Percentiles rank a stretch among this genome's conserved stretches.
phyloP scores from a whole-genome alignment of 345 rosid species.

The Linum lewisii region DNA sequence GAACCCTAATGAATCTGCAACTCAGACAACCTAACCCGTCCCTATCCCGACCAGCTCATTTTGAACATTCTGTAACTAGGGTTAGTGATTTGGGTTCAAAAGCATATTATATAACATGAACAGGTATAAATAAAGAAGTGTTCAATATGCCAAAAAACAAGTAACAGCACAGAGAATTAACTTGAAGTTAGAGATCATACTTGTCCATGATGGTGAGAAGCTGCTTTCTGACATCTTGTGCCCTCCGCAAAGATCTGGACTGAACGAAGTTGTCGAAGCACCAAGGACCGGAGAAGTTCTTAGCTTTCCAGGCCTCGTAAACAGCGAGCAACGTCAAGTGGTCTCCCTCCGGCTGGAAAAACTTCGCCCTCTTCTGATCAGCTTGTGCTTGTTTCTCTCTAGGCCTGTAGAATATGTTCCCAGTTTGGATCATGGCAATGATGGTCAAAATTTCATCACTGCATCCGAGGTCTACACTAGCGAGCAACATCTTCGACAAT shows the following conservation, averaged over 20 bases:
- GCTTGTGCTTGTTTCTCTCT: slow-evolving; percentile 94
- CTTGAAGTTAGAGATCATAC: slow-evolving; percentile 26
- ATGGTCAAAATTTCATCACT: slow-evolving; percentile 89
- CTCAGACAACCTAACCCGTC: background rate
- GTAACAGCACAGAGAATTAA: background rate
- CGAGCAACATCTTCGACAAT: slow-evolving; percentile 81
- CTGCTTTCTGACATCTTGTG: slow-evolving; percentile 82
- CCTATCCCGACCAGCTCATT: background rate
- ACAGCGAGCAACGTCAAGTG: slow-evolving; percentile 90
- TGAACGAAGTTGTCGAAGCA: slow-evolving; percentile 86
- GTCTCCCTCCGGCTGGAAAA: slow-evolving; percentile 88
- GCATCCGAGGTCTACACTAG: slow-evolving; percentile 92
- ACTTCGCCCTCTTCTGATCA: slow-evolving; percentile 85
- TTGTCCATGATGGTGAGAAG: slow-evolving; percentile 86
- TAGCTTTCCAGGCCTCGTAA: slow-evolving; percentile 88
- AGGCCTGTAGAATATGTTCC: slow-evolving; percentile 83
- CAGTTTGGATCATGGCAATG: slow-evolving; percentile 84
- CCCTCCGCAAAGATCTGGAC: slow-evolving; percentile 68
- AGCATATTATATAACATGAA: background rate
- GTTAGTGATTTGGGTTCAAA: background rate
- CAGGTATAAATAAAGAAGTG: background rate
- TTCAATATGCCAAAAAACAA: background rate
- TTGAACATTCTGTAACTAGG: background rate
- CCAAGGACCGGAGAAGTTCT: slow-evolving; percentile 84
- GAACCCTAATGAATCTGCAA: background rate